These are phyloP conservation scores for Colletotrichum aenigma DNA, from an alignment of 2,329 filamentous ascomycete genomes.

Conservation along the genomic window DNA sequence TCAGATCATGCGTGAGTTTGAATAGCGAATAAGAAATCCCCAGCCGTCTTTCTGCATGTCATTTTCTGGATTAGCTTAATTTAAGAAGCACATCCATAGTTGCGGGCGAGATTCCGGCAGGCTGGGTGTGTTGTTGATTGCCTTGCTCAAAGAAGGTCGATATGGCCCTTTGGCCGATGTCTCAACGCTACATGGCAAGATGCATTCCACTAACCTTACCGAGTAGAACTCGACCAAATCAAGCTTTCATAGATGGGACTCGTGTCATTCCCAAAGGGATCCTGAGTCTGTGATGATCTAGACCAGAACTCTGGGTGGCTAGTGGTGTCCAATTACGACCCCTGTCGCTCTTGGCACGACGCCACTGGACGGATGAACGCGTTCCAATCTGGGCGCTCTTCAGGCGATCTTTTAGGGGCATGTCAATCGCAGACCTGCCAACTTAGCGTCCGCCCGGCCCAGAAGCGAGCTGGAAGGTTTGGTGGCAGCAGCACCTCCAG, in stretches of 20 bases:
- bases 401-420: conserved; percentile 9
- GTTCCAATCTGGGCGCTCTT: not conserved
- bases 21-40: not conserved
- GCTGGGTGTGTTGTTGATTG: not conserved
- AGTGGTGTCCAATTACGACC: conserved; percentile 2
- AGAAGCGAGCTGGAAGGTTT: not conserved
- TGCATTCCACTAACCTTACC: not conserved
- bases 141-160: not conserved
- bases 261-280: not conserved
- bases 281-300: not conserved
- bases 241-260: not conserved
- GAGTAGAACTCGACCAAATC: not conserved
- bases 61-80: not conserved
- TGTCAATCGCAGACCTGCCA: not conserved
- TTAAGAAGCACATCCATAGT: not conserved
- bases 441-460: conserved; percentile 3
- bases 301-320: not conserved
- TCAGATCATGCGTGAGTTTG: not conserved
- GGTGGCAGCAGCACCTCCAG: not conserved
- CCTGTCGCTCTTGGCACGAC: not conserved
- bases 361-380: not conserved
- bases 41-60: not conserved
- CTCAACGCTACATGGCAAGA: not conserved
- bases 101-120: not conserved
- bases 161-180: not conserved